Conservation (phyloP, 2,329 filamentous ascomycete genomes). For the Colletotrichum sojae region DNA sequence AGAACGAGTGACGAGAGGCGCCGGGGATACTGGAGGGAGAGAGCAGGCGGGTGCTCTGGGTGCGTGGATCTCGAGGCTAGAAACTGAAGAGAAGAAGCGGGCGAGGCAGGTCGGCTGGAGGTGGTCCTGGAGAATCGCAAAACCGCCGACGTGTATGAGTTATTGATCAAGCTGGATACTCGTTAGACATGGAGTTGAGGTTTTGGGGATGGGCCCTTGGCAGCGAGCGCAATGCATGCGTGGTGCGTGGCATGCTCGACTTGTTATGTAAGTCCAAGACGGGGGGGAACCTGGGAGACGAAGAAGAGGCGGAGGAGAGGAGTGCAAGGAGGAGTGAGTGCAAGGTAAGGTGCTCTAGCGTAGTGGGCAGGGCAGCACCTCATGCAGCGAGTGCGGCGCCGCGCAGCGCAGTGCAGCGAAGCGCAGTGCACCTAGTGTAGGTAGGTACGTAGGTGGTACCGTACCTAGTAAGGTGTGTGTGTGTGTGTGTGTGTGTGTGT, state of each 20-base stretch:
- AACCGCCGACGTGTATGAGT: conserved; percentile 31
- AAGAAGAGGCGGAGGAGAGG: conserved; percentile 28
- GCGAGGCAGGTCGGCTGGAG: conserved; percentile 13
- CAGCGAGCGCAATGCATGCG: conserved; percentile 35
- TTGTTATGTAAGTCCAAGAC: conserved; percentile 42
- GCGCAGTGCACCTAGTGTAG: conserved; percentile 1
- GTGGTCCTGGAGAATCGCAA: conserved; percentile 2
- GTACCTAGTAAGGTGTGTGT: too few species aligned
- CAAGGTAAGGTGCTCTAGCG: too few species aligned
- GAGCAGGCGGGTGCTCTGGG: not conserved
- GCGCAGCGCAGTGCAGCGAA: conserved; percentile 3
- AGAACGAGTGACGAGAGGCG: conserved; percentile 16
- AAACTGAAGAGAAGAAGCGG: conserved; percentile 26
- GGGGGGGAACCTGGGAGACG: conserved; percentile 37
- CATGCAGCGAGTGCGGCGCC: not conserved
- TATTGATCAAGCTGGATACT: conserved; percentile 35
- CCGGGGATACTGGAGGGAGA: not conserved
- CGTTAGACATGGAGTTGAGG: conserved; percentile 40
- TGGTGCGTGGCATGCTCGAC: conserved; percentile 40
- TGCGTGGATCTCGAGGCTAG: conserved; percentile 12
- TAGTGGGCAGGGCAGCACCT: too few species aligned
- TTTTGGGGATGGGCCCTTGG: conserved; percentile 33
- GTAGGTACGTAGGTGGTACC: not conserved
- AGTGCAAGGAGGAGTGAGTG: not conserved
- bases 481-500: too few species aligned